phyloP scores from a whole-genome alignment of 148 eudicot species.

The Vaccinium macrocarpon region DNA sequence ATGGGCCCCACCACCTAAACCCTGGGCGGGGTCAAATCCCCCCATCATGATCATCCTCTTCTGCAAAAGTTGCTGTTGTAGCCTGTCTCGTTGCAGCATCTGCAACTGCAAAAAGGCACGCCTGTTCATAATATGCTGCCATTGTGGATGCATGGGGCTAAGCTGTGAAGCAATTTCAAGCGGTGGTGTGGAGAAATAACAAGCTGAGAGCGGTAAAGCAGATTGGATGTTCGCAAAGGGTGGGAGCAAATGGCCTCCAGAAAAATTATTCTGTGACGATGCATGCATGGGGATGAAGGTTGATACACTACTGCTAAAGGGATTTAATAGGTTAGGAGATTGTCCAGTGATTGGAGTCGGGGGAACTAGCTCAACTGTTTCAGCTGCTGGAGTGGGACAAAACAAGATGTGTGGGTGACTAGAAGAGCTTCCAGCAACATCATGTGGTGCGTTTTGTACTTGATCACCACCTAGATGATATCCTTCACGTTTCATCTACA shows the following conservation, averaged over 20 bases:
- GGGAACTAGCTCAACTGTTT: conserved; percentile 1
- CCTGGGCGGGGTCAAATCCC: not conserved
- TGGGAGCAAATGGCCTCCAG: conserved; percentile 3
- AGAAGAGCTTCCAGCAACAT: not conserved
- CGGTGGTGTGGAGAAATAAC: conserved; percentile 8
- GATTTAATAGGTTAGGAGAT: not conserved
- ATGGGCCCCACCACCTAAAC: not conserved
- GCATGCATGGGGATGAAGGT: not conserved
- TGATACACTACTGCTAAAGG: not conserved
- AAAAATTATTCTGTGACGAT: conserved; percentile 7
- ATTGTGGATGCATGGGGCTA: conserved; percentile 15
- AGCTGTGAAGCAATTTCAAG: conserved; percentile 14
- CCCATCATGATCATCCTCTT: conserved; percentile 7
- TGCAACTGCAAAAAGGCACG: conserved; percentile 11
- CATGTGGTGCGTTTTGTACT: not conserved
- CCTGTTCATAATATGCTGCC: conserved; percentile 16
- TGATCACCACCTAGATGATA: not conserved
- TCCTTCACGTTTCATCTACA: conserved; percentile 18
- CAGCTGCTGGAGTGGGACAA: not conserved
- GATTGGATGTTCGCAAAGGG: not conserved
- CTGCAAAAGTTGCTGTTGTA: conserved; percentile 5
- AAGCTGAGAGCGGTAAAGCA: conserved; percentile 3
- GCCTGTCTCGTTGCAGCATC: conserved; percentile 3
- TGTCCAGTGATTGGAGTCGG: not conserved
- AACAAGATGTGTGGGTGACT: not conserved